Base-by-base conservation (phyloP, 192 early-diverging fungal species). In the Neocallimastix lanati region DNA sequence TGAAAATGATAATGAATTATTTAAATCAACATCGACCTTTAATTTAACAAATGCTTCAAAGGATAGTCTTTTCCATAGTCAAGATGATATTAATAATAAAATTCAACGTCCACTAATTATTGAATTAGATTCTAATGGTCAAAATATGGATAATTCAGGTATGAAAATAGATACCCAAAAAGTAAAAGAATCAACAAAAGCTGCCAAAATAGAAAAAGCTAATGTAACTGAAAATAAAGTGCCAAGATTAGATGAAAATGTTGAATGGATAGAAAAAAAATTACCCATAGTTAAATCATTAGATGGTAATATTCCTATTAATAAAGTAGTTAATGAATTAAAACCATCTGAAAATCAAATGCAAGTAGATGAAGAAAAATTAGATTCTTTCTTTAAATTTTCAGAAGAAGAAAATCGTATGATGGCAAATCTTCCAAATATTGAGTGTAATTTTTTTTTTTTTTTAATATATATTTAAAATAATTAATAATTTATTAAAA, bases 351-450 rank as follows among this genome's bases (percentile, higher is more conserved):
- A 25, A 67, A 67, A 67, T 67, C 50, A 67, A n/a, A 81, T 29
- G 28, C 77, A 35, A 35, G 15, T 76, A 28, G 29, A 37, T 76
- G 80, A 76, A 35, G 78, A 80, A 78, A 27, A 78, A 28, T 28
- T 78, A 30, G 80, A 80, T 78, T 29, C 79, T 77, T 58, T 77
- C 67, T 76, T 88, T 28, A 82, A 88, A 29, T 94, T 96, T 76
- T 91, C 93, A 0, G 84, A 90, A 0, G 84, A 86, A 77, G 95
- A 96, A 81, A 85, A 91, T 29, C 85, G 86, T 25, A 78, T 87
- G 50, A 94, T 99, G 93, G 83, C 88, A 29, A 85, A 84, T 58
- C 86, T 97, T n/a, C 92, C 94, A 12, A 91, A 92, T 80, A 91
- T 92, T 84, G 86, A 93, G 83, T 94, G 92, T 92, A 87, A 80